Conservation (phyloP, 805 yeast genomes). For the Saccharomycopsis sp. region DNA sequence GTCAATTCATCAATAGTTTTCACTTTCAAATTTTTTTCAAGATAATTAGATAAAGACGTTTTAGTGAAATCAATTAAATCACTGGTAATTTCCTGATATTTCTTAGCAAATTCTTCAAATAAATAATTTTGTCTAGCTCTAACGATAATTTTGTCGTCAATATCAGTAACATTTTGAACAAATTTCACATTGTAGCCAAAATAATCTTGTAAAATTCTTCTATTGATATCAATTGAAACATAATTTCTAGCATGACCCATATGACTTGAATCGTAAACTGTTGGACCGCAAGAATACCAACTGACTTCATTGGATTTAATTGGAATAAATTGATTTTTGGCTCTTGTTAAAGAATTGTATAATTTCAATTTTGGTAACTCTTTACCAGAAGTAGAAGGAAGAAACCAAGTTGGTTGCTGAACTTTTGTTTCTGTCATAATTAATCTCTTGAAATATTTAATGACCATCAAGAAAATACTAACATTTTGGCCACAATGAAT, state of each 20-base stretch:
- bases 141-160: constrained; percentile 92
- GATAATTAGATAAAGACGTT: constrained; percentile 9
- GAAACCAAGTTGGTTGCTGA: constrained; percentile 47
- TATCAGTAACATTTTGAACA: constrained; percentile 97
- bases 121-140: constrained; percentile 88
- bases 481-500: too few relatives aligned
- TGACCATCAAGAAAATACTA: too few relatives aligned
- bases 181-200: constrained; percentile 84
- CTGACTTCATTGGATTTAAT: constrained; percentile 53
- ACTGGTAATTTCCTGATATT: constrained; percentile 26
- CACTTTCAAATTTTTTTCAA: constrained; percentile 44
- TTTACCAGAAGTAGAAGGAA: constrained; percentile 20
- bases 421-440: constrained; percentile 31
- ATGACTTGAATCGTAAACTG: constrained; percentile 92
- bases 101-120: constrained; percentile 48
- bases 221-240: constrained; percentile 87
- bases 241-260: constrained; percentile 99
- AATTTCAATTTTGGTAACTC: constrained; percentile 46
- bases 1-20: constrained; percentile 32
- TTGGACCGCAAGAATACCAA: constrained; percentile 99
- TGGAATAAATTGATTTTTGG: constrained; percentile 76
- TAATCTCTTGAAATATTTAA: constrained; percentile 22
- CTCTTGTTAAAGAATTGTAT: constrained; percentile 77
- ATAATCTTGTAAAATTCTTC: constrained; percentile 83
- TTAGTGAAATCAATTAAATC: constrained; percentile 19